A percentile compares a stretch with the other conserved stretches of the same genome.
Conservation (phyloP, 805 yeast genomes). For the Monosporozyma servazzii region DNA sequence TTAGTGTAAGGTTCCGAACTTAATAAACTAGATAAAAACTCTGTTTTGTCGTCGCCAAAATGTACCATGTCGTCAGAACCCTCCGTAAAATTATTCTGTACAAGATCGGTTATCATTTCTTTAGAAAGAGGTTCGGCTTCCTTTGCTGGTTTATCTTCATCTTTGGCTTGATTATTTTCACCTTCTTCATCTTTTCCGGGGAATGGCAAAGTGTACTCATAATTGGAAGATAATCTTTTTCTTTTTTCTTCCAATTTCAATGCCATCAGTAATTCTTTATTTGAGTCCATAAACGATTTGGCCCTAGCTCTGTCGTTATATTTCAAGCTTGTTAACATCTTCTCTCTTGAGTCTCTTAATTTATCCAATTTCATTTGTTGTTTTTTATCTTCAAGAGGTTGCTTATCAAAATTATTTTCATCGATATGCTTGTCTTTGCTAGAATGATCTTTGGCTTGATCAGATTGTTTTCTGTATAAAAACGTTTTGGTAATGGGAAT, state of each 20-base stretch:
- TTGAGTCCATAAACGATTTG: slow-evolving; percentile 27
- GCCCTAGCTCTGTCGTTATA: slow-evolving; percentile 29
- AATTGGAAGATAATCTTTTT: slow-evolving; percentile 21
- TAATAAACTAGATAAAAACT: neutral
- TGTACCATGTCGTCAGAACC: neutral
- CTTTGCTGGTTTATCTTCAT: neutral
- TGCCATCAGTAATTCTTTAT: slow-evolving; percentile 25
- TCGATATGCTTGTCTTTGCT: neutral
- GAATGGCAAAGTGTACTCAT: neutral
- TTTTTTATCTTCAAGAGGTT: slow-evolving; percentile 6
- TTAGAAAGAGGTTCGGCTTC: neutral
- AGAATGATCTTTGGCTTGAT: neutral
- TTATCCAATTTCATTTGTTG: slow-evolving; percentile 26
- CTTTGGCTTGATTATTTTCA: neutral
- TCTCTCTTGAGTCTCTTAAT: slow-evolving; percentile 26
- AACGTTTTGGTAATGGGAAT: neutral
- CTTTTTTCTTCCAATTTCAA: slow-evolving; percentile 28
- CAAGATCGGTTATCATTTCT: neutral
- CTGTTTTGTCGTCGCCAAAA: neutral
- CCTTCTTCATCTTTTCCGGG: neutral
- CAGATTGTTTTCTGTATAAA: neutral
- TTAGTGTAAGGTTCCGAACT: neutral
- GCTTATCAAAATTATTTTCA: neutral
- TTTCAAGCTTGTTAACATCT: slow-evolving; percentile 29
- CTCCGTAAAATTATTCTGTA: neutral